Conservation (phyloP, 2,329 filamentous ascomycete genomes). For the Fusarium piperis region DNA sequence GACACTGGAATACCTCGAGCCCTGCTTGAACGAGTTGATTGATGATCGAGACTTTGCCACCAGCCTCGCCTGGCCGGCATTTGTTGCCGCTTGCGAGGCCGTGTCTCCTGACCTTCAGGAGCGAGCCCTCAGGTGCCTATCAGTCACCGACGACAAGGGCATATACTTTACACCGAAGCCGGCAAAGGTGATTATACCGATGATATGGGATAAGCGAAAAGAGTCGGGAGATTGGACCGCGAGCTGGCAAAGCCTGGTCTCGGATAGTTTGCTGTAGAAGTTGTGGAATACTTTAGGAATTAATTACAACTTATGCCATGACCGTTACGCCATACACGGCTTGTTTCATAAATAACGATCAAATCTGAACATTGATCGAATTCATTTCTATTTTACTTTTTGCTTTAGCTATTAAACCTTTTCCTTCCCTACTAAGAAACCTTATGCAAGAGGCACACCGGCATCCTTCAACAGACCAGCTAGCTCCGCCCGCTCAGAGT, state of each 20-base stretch:
- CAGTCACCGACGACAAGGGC: conserved; percentile 41
- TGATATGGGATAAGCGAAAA: conserved; percentile 44
- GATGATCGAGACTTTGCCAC: conserved; percentile 50
- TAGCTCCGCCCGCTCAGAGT: conserved; percentile 47
- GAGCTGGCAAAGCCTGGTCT: conserved; percentile 42
- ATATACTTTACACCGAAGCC: conserved; percentile 42
- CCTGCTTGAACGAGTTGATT: conserved; percentile 45
- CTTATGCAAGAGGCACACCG: conserved; percentile 44
- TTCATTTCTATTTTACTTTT: conserved; percentile 8
- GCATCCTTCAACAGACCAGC: conserved; percentile 50
- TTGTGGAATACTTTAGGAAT: neutral
- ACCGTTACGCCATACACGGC: too few species aligned
- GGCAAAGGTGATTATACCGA: conserved; percentile 40
- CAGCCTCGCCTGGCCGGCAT: conserved; percentile 54
- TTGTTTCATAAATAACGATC: neutral
- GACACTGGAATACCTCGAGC: conserved; percentile 49
- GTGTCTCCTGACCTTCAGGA: conserved; percentile 48
- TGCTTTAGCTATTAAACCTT: neutral
- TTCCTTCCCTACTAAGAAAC: neutral
- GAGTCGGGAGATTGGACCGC: conserved; percentile 44
- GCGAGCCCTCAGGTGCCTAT: conserved; percentile 35
- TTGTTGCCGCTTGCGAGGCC: conserved; percentile 56
- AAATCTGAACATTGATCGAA: neutral
- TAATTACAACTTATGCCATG: neutral
- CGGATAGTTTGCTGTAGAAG: conserved; percentile 10